A percentile compares a stretch with the other conserved stretches of the same genome.
Evolutionary conservation across 176 grass and related monocot genomes (phyloP).

Genomic region (Poa annua): DNA sequence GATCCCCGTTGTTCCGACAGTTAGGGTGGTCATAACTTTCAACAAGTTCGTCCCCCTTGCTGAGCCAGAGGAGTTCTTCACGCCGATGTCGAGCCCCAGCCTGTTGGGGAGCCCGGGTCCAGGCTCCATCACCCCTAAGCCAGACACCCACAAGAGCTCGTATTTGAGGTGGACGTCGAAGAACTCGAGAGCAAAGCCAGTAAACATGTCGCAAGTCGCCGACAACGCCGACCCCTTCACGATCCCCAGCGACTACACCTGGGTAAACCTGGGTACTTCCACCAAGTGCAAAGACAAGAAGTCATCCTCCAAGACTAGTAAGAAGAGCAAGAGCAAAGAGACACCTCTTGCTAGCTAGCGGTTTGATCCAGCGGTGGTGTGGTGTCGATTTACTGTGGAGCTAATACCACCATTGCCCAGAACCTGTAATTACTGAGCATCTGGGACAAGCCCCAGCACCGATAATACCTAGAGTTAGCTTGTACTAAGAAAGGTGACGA

Average conservation of each 20-base stretch:
- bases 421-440: constrained; percentile 57
- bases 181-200: constrained; percentile 68
- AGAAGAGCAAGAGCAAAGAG: constrained; percentile 67
- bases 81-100: constrained; percentile 93
- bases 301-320: constrained; percentile 58
- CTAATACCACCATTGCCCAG: constrained; percentile 35
- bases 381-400: constrained; percentile 9
- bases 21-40: constrained; percentile 92
- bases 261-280: constrained; percentile 52
- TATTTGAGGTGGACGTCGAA: constrained; percentile 63
- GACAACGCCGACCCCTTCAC: constrained; percentile 81
- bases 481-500: neutral
- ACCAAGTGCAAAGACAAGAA: constrained; percentile 74
- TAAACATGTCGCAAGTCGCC: constrained; percentile 68
- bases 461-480: constrained; percentile 32
- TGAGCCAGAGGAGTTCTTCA: constrained; percentile 94
- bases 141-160: constrained; percentile 67
- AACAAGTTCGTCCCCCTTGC: constrained; percentile 82
- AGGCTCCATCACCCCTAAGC: constrained; percentile 52
- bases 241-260: constrained; percentile 80
- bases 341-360: constrained; percentile 19
- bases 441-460: constrained; percentile 25
- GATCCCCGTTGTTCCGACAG: constrained; percentile 87
- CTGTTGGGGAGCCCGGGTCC: constrained; percentile 66
- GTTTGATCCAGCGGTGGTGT: neutral